Conservation (phyloP, 495 filamentous ascomycete species). For the Lindgomyces ingoldianus region DNA sequence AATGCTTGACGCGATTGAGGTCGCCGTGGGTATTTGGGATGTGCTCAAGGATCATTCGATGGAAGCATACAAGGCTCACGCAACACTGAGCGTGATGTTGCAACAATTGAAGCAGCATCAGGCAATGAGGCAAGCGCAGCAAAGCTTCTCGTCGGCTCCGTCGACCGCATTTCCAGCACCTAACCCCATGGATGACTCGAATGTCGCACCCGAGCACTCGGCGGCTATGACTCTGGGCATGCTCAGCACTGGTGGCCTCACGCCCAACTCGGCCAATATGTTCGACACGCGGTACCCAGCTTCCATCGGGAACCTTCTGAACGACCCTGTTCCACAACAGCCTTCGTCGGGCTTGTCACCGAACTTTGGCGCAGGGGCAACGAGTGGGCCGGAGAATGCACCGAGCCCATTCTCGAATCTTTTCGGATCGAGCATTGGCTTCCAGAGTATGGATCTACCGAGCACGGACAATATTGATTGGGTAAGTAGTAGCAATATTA, state of each 20-base stretch:
- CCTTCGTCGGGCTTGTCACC: slow-evolving; percentile 31
- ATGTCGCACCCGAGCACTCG: slow-evolving; percentile 57
- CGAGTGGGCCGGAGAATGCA: slow-evolving; percentile 34
- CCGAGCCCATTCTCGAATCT: slow-evolving; percentile 52
- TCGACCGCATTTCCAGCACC: slow-evolving; percentile 36
- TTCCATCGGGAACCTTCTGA: slow-evolving; percentile 56
- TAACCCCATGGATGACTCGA: slow-evolving; percentile 44
- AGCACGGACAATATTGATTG: slow-evolving; percentile 66
- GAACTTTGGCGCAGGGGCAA: slow-evolving; percentile 27
- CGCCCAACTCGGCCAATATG: slow-evolving; percentile 56
- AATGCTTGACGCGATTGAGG: slow-evolving; percentile 73
- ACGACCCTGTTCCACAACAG: slow-evolving; percentile 35
- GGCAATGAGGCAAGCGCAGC: slow-evolving; percentile 27
- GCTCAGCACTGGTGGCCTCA: slow-evolving; percentile 69
- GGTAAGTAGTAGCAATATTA: slow-evolving; percentile 55
- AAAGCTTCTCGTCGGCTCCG: slow-evolving; percentile 25
- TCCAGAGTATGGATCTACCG: slow-evolving; percentile 58
- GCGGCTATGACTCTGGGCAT: slow-evolving; percentile 83
- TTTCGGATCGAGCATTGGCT: slow-evolving; percentile 52
- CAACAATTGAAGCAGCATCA: slow-evolving; percentile 62
- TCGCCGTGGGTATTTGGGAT: slow-evolving; percentile 76
- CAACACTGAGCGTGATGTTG: slow-evolving; percentile 77
- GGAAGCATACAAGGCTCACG: slow-evolving; percentile 82
- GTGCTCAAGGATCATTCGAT: slow-evolving; percentile 72
- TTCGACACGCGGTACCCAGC: slow-evolving; percentile 35